Percentiles rank a stretch among this genome's conserved stretches.
Evolutionary conservation across 352 stramenopile species (phyloP).

Genomic region (Pythium myriotylum): DNA sequence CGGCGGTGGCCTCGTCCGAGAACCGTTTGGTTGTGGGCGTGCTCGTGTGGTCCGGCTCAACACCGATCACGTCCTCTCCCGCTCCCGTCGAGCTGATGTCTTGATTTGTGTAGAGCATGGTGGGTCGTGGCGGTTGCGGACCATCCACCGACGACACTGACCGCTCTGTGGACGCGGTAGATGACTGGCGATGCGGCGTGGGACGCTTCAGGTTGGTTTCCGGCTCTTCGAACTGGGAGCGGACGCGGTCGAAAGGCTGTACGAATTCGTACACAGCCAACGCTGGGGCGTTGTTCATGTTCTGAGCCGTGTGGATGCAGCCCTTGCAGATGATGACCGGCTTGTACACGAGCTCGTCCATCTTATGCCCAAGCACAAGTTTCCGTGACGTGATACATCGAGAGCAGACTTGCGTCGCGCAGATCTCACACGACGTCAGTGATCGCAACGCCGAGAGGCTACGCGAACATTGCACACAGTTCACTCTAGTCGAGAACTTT

Average conservation of each 20-base stretch:
- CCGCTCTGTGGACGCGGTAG: not conserved
- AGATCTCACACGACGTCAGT: not conserved
- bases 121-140: not conserved
- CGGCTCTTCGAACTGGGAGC: not conserved
- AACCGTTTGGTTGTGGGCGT: not conserved
- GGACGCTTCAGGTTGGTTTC: not conserved
- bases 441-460: not conserved
- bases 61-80: not conserved
- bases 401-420: not conserved
- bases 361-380: not conserved
- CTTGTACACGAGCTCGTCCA: not conserved
- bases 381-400: constrained; percentile 4
- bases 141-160: not conserved
- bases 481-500: not conserved
- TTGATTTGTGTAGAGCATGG: not conserved
- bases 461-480: not conserved
- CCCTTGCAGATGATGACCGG: not conserved
- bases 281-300: not conserved
- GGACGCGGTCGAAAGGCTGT: not conserved
- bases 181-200: not conserved
- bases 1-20: not conserved
- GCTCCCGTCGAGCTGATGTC: not conserved
- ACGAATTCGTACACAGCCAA: constrained; percentile 13
- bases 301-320: not conserved
- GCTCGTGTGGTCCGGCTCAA: not conserved